phyloP scores from a whole-genome alignment of 805 yeast genomes.

The Groenewaldozyma salmanticensis region DNA sequence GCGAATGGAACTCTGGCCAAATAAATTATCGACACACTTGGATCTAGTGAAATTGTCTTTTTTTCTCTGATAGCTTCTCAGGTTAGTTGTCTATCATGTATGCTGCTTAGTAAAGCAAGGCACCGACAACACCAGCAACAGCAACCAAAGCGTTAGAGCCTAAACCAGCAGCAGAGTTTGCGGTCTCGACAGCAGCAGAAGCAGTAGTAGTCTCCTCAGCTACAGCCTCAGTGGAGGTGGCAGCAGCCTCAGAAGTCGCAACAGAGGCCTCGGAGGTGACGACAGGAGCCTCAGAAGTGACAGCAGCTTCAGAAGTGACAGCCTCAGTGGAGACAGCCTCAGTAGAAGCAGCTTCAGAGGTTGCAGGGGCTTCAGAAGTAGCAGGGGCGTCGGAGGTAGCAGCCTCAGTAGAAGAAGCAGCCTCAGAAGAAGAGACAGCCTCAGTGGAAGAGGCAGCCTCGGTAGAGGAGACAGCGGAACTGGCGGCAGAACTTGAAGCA shows the following conservation, averaged over 20 bases:
- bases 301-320: slow-evolving; percentile 5
- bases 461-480: slow-evolving; percentile 12
- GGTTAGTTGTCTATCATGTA: too few species aligned
- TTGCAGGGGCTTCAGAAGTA: neutral
- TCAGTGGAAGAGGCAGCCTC: slow-evolving; percentile 7
- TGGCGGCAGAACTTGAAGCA: slow-evolving; percentile 9
- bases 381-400: slow-evolving; percentile 2
- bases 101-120: too few species aligned
- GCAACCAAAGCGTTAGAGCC: slow-evolving; percentile 19
- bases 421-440: slow-evolving; percentile 2
- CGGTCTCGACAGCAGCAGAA: slow-evolving; percentile 4
- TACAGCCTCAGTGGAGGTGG: slow-evolving; percentile 10
- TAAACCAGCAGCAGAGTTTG: slow-evolving; percentile 11
- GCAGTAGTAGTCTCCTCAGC: slow-evolving; percentile 9
- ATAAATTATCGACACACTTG: too few species aligned
- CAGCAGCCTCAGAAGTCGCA: slow-evolving; percentile 3
- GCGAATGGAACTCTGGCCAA: too few species aligned
- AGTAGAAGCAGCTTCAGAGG: slow-evolving; percentile 2
- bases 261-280: slow-evolving; percentile 3
- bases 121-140: slow-evolving; percentile 16
- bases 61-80: too few species aligned
- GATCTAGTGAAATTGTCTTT: too few species aligned
- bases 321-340: slow-evolving; percentile 6
- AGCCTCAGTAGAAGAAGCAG: slow-evolving; percentile 7
- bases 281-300: slow-evolving; percentile 6